phyloP scores from a whole-genome alignment of 1,139 yeast species.

The Blastobotrys arbuscula region DNA sequence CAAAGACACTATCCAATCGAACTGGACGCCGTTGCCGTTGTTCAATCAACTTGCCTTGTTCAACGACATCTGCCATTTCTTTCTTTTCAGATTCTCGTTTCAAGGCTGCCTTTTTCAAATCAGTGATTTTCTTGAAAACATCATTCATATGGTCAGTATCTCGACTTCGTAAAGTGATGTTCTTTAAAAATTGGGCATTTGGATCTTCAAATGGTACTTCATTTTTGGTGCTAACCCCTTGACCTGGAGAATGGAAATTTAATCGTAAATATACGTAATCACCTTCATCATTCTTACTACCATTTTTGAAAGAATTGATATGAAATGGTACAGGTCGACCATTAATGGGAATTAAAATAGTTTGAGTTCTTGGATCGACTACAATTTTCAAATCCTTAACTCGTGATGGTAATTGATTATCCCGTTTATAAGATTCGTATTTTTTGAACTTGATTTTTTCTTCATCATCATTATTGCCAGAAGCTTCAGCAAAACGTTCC shows the following conservation, averaged over 20 bases:
- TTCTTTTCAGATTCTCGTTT: slow-evolving; percentile 88
- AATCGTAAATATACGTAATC: slow-evolving; percentile 86
- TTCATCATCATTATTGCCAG: slow-evolving; percentile 59
- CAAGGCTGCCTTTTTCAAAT: slow-evolving; percentile 84
- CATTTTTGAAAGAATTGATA: slow-evolving; percentile 88
- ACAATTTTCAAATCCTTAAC: slow-evolving; percentile 82
- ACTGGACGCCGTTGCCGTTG: slow-evolving; percentile 75
- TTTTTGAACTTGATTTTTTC: slow-evolving; percentile 75
- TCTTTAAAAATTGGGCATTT: slow-evolving; percentile 79
- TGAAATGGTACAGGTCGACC: slow-evolving; percentile 99
- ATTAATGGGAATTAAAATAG: slow-evolving; percentile 82
- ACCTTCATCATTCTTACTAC: slow-evolving; percentile 94
- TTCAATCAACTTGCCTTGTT: slow-evolving; percentile 83
- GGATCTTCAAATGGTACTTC: slow-evolving; percentile 92
- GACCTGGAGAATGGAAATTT: slow-evolving; percentile 92
- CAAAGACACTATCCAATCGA: slow-evolving; percentile 80
- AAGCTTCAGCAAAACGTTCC: slow-evolving; percentile 32
- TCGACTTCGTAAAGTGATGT: slow-evolving; percentile 81
- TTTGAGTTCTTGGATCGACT: slow-evolving; percentile 82
- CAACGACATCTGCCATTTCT: slow-evolving; percentile 90
- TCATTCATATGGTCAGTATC: slow-evolving; percentile 92
- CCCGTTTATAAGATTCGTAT: slow-evolving; percentile 91
- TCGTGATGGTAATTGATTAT: slow-evolving; percentile 78
- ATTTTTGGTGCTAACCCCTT: slow-evolving; percentile 56
- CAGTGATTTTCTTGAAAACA: slow-evolving; percentile 84